These are phyloP conservation scores for Volvox carteri DNA, from an alignment of 163 green algal species.

Conservation along the genomic window DNA sequence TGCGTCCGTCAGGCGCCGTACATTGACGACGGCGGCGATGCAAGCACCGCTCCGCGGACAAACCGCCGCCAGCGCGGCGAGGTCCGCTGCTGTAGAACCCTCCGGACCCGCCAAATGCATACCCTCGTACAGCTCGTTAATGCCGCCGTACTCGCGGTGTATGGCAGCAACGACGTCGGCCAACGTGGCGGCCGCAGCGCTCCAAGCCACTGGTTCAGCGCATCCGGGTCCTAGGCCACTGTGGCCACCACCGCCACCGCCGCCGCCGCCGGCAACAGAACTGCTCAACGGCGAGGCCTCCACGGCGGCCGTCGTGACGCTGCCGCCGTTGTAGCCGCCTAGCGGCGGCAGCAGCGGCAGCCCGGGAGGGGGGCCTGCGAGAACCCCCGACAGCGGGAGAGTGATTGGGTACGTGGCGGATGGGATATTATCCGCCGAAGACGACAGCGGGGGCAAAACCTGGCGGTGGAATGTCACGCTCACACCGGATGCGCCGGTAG, in stretches of 20 bases:
- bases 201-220: constrained; percentile 11
- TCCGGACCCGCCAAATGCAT: not conserved
- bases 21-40: not conserved
- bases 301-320: too few species aligned
- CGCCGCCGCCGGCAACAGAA: too few species aligned
- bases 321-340: too few species aligned
- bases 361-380: too few species aligned
- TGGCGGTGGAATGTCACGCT: not conserved
- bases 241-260: not conserved
- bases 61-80: not conserved
- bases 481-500: not conserved
- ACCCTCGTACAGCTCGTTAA: constrained; percentile 29
- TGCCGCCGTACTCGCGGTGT: constrained; percentile 11
- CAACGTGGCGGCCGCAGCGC: not conserved
- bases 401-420: not conserved
- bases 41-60: constrained; percentile 24
- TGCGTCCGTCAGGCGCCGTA: constrained; percentile 18
- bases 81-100: not conserved
- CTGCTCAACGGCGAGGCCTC: too few species aligned
- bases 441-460: not conserved
- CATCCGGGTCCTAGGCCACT: not conserved
- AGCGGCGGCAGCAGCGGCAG: not conserved
- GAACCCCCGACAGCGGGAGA: too few species aligned
- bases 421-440: not conserved
- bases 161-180: constrained; percentile 28